Percentiles rank a stretch among this genome's conserved stretches.
phyloP scores from a whole-genome alignment of 1,284 basidiomycete genomes.

The Cutaneotrichosporon spelunceum region DNA sequence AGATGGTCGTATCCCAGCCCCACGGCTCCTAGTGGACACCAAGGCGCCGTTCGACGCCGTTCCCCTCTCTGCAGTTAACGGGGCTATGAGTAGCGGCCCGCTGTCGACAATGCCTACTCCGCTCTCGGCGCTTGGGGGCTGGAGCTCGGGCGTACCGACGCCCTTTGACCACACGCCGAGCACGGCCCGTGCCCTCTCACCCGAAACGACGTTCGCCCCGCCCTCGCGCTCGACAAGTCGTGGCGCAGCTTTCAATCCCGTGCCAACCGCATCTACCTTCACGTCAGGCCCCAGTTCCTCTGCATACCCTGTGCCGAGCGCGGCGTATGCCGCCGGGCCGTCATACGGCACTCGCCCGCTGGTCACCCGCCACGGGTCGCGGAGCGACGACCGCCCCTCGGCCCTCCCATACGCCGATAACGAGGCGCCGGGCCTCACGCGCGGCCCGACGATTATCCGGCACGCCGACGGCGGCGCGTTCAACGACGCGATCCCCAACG shows the following conservation, averaged over 20 bases:
- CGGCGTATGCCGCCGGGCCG: too few relatives aligned
- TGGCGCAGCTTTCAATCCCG: background rate
- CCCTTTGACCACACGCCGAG: background rate
- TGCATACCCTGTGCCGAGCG: too few relatives aligned
- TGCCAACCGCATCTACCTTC: background rate
- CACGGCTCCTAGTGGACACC: conserved; percentile 22
- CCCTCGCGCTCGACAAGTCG: background rate
- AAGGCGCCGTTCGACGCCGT: conserved; percentile 14
- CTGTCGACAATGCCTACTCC: background rate
- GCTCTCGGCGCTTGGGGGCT: background rate
- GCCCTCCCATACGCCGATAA: background rate
- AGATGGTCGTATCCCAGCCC: conserved; percentile 14
- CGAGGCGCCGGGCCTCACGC: conserved; percentile 3
- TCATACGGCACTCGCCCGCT: background rate
- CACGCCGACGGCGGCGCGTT: conserved; percentile 25
- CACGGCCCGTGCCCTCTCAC: background rate
- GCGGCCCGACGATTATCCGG: conserved; percentile 22
- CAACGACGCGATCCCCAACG: conserved; percentile 16
- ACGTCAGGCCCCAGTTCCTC: background rate
- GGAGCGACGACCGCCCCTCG: conserved; percentile 2
- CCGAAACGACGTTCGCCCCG: background rate
- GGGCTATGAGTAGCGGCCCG: background rate
- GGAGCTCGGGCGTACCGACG: background rate
- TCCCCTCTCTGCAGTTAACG: background rate
- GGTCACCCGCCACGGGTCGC: background rate